Evolutionary conservation across 306 rosid species (phyloP).

Genomic region (Corylus avellana): DNA sequence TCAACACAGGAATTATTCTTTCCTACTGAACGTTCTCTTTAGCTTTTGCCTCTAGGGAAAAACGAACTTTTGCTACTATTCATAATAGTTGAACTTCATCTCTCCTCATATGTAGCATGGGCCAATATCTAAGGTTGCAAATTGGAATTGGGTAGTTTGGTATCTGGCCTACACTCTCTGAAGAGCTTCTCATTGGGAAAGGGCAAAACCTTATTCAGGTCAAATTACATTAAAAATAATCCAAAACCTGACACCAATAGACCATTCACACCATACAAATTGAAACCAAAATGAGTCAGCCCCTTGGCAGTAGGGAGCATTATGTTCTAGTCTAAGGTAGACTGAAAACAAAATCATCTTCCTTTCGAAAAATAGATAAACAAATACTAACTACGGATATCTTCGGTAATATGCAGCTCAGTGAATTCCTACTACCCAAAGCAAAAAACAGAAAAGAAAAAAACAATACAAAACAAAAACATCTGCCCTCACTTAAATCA

Average conservation of each 20-base stretch:
- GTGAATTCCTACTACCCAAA: slow-evolving; percentile 22
- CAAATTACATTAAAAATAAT: background rate
- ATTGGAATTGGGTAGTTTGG: background rate
- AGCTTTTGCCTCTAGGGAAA: too few relatives aligned
- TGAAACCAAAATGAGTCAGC: background rate
- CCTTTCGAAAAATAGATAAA: background rate
- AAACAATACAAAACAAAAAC: background rate
- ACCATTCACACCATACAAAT: background rate
- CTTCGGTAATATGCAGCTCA: background rate
- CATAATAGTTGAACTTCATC: background rate
- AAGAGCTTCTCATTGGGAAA: background rate
- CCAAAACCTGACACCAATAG: background rate
- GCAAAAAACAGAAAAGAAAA: background rate
- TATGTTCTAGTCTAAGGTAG: background rate
- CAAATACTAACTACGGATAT: background rate
- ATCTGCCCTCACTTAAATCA: background rate
- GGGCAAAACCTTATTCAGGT: background rate
- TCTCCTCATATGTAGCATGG: background rate
- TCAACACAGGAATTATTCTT: too few relatives aligned
- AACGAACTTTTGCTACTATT: background rate
- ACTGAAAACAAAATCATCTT: background rate
- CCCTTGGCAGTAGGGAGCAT: background rate
- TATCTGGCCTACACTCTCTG: background rate
- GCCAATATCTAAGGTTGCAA: background rate
- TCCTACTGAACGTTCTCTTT: too few relatives aligned